phyloP scores from a whole-genome alignment of 164 flowering plant genomes.

The Umbilicus rupestris region DNA sequence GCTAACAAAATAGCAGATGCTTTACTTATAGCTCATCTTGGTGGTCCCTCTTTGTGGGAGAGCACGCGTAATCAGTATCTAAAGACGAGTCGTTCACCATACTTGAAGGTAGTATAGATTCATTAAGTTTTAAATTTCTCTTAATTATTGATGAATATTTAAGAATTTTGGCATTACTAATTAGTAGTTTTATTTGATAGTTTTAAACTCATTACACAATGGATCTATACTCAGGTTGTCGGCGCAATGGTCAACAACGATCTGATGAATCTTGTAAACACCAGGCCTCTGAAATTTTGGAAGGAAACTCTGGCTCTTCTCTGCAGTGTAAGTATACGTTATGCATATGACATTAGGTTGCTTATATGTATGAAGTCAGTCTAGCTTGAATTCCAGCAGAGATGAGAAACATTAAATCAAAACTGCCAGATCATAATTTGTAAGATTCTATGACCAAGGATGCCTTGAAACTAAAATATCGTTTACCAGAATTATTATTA shows the following conservation, averaged over 20 bases:
- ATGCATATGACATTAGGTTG: background rate
- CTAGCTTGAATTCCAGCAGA: background rate
- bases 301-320: slow-evolving; percentile 68
- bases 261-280: slow-evolving; percentile 71
- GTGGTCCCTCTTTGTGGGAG: slow-evolving; percentile 83
- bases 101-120: slow-evolving; percentile 57
- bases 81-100: slow-evolving; percentile 53
- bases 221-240: slow-evolving; percentile 42
- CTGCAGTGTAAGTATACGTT: slow-evolving; percentile 67
- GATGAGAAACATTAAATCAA: no score
- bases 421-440: no score
- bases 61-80: slow-evolving; percentile 82
- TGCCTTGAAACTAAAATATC: background rate
- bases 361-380: no score
- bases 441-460: background rate
- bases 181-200: background rate
- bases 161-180: background rate
- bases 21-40: slow-evolving; percentile 87
- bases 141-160: background rate
- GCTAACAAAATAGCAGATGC: slow-evolving; percentile 93
- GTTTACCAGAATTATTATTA: background rate
- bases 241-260: slow-evolving; percentile 89
- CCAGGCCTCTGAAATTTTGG: slow-evolving; percentile 49
- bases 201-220: background rate
- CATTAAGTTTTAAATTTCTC: background rate